Percentiles rank a stretch among this genome's conserved stretches.
Conservation (phyloP, 129 eudicot species). For the Kitagawia praeruptora region DNA sequence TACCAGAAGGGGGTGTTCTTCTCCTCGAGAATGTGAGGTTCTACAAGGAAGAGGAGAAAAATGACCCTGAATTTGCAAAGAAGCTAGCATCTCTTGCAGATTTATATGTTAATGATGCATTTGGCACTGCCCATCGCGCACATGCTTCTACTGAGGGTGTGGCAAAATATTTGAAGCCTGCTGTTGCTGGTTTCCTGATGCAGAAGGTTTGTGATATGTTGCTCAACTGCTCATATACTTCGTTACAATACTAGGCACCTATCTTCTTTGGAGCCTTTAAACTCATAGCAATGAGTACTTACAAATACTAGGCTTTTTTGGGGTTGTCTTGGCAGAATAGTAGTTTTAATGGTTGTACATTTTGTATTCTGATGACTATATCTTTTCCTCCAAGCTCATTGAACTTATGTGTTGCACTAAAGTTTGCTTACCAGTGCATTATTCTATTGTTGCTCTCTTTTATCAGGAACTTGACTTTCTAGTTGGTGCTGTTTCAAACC, state of each 20-base stretch:
- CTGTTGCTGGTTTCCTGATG: constrained; percentile 93
- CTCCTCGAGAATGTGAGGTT: constrained; percentile 92
- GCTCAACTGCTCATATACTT: background rate
- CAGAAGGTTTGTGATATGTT: constrained; percentile 53
- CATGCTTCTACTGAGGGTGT: constrained; percentile 99
- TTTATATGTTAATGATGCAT: constrained; percentile 89
- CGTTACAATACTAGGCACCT: background rate
- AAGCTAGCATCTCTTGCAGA: constrained; percentile 83
- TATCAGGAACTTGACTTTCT: constrained; percentile 89
- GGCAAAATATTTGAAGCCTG: constrained; percentile 72
- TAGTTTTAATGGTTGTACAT: background rate
- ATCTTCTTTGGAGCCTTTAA: background rate
- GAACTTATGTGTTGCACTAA: background rate
- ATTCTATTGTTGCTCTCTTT: background rate
- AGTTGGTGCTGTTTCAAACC: constrained; percentile 86
- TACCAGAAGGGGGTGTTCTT: constrained; percentile 85
- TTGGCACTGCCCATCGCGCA: constrained; percentile 95
- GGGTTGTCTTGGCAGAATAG: background rate
- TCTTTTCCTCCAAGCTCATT: background rate
- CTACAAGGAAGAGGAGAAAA: constrained; percentile 90
- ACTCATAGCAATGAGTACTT: background rate
- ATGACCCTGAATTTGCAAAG: constrained; percentile 87
- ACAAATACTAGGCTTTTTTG: background rate
- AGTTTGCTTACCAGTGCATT: background rate
- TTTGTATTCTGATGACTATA: background rate